Evolutionary conservation across 2,329 filamentous ascomycete genomes (phyloP).

Genomic region (Penicillium italicum): DNA sequence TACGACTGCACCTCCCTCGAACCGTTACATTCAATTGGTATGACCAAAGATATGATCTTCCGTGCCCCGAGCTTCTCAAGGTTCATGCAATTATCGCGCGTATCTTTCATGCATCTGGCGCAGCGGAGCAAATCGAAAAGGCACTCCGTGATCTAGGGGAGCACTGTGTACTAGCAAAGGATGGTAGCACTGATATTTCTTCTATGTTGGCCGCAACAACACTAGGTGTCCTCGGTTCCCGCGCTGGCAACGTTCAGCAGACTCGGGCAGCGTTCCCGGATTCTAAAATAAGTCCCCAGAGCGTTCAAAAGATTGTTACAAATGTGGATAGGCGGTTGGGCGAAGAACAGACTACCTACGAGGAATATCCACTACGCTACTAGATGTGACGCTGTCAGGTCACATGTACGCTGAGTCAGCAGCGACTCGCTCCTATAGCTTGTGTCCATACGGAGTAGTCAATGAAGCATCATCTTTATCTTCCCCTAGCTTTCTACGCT

Average conservation of each 20-base stretch:
- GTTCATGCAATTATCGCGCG: neutral
- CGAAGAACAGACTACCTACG: neutral
- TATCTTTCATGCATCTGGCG: conserved; percentile 6
- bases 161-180: neutral
- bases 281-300: neutral
- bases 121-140: neutral
- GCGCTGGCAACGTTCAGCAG: neutral
- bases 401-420: no score
- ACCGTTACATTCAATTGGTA: neutral
- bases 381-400: no score
- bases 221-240: neutral
- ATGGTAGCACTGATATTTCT: conserved; percentile 4
- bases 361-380: neutral
- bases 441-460: no score
- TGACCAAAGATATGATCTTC: neutral
- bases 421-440: no score
- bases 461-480: no score
- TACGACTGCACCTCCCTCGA: neutral
- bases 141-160: neutral
- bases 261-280: neutral
- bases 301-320: neutral
- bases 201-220: neutral
- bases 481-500: no score
- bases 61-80: neutral
- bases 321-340: neutral